Conservation (phyloP, 1,139 yeast genomes). For the Arxiozyma heterogenica region DNA sequence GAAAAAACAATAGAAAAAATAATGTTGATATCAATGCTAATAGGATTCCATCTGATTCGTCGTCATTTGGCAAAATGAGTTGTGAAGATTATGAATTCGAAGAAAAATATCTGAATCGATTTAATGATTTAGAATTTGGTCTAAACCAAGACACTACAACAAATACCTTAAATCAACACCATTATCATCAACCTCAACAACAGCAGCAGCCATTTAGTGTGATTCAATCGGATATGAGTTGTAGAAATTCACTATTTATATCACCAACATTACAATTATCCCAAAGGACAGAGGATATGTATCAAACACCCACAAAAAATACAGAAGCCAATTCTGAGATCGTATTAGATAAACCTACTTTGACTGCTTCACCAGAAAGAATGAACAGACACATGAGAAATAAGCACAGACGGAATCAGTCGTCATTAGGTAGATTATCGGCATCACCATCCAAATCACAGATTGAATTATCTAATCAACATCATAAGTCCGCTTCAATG, state of each 20-base stretch:
- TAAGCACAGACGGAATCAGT: background rate
- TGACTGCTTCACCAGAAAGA: constrained; percentile 27
- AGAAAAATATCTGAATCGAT: background rate
- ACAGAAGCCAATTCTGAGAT: constrained; percentile 3
- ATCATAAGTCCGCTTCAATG: constrained; percentile 40
- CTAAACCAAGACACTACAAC: background rate
- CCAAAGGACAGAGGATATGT: constrained; percentile 26
- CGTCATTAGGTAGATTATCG: constrained; percentile 1
- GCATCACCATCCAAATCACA: constrained; percentile 1
- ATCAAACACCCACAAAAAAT: constrained; percentile 7
- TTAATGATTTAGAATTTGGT: background rate
- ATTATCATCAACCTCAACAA: background rate
- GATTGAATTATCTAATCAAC: background rate
- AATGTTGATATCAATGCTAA: background rate
- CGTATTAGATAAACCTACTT: constrained; percentile 17
- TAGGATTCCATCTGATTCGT: constrained; percentile 5
- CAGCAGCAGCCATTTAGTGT: constrained; percentile 9
- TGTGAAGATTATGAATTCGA: constrained; percentile 1
- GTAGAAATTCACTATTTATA: constrained; percentile 44
- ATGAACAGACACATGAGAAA: constrained; percentile 10
- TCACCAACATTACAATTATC: constrained; percentile 76
- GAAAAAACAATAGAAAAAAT: background rate
- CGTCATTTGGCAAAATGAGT: constrained; percentile 1
- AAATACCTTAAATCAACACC: background rate
- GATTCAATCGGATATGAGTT: constrained; percentile 13